Conservation (phyloP, 2,329 filamentous ascomycete species). For the Hansfordia pulvinata region DNA sequence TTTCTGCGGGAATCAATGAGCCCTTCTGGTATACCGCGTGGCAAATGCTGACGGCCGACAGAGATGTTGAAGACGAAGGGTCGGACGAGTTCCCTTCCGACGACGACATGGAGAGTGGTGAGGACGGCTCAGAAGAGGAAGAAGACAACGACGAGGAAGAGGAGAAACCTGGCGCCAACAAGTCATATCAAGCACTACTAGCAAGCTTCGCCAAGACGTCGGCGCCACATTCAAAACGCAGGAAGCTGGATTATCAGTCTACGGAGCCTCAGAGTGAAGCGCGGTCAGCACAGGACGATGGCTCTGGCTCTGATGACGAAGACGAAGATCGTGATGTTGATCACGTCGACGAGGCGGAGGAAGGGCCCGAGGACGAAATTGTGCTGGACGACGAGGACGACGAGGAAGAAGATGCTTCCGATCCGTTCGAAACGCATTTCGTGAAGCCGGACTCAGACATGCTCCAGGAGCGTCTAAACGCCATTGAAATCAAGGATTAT, state of each 20-base stretch:
- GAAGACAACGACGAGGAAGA: conserved; percentile 30
- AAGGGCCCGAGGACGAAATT: conserved; percentile 22
- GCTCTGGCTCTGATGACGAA: conserved; percentile 15
- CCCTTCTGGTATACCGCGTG: conserved; percentile 1
- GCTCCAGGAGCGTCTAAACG: conserved; percentile 38
- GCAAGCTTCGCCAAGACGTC: conserved; percentile 37
- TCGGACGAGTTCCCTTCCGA: conserved; percentile 25
- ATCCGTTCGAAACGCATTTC: conserved; percentile 78
- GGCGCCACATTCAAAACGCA: conserved; percentile 36
- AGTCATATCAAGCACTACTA: conserved; percentile 44
- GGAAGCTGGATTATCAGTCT: conserved; percentile 34
- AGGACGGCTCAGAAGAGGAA: too few species aligned
- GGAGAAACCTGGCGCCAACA: conserved; percentile 19
- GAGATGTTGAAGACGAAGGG: conserved; percentile 18
- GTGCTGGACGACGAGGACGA: conserved; percentile 24
- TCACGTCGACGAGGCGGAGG: conserved; percentile 34
- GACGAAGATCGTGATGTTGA: conserved; percentile 25
- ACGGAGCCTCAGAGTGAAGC: conserved; percentile 9
- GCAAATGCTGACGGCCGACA: conserved; percentile 2
- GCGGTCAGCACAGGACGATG: conserved; percentile 11
- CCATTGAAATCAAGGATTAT: conserved; percentile 37
- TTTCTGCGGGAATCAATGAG: conserved; percentile 1
- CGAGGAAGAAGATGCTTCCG: conserved; percentile 38
- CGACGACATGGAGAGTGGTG: conserved; percentile 24
- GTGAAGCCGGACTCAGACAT: conserved; percentile 49